A percentile compares a stretch with the other conserved stretches of the same genome.
These are phyloP conservation scores for Amphichorda felina DNA, from an alignment of 2,329 filamentous ascomycete genomes.

Conservation along the genomic window DNA sequence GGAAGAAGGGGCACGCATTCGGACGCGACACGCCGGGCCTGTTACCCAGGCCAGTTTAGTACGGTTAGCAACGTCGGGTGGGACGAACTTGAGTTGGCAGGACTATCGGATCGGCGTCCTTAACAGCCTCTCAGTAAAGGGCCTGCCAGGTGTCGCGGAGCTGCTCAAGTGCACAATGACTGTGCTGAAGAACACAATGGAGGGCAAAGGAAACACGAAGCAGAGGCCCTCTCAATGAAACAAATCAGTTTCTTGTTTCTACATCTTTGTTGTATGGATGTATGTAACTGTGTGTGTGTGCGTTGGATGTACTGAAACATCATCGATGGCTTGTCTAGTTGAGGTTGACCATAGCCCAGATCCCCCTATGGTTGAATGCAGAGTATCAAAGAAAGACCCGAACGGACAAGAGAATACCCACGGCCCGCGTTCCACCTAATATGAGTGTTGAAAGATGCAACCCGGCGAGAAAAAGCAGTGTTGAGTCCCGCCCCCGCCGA, in stretches of 20 bases:
- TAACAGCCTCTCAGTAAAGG: constrained; percentile 50
- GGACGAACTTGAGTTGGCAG: constrained; percentile 56
- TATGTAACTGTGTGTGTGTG: too few relatives aligned
- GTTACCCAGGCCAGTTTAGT: constrained; percentile 57
- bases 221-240: background rate
- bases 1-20: constrained; percentile 24
- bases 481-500: constrained; percentile 16
- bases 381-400: constrained; percentile 16
- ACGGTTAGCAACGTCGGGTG: constrained; percentile 51
- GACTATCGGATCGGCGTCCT: constrained; percentile 67
- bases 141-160: constrained; percentile 53
- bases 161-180: constrained; percentile 77
- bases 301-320: too few relatives aligned
- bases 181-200: constrained; percentile 45
- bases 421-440: background rate
- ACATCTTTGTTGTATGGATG: too few relatives aligned
- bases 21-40: constrained; percentile 49
- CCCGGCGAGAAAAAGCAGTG: constrained; percentile 15
- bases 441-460: constrained; percentile 16
- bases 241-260: background rate
- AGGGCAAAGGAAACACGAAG: constrained; percentile 10
- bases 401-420: background rate
- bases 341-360: constrained; percentile 9
- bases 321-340: too few relatives aligned
- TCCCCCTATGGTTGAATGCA: constrained; percentile 18